Evolutionary conservation across 2,329 filamentous ascomycete species (phyloP).

Genomic region (Colletotrichum truncatum): DNA sequence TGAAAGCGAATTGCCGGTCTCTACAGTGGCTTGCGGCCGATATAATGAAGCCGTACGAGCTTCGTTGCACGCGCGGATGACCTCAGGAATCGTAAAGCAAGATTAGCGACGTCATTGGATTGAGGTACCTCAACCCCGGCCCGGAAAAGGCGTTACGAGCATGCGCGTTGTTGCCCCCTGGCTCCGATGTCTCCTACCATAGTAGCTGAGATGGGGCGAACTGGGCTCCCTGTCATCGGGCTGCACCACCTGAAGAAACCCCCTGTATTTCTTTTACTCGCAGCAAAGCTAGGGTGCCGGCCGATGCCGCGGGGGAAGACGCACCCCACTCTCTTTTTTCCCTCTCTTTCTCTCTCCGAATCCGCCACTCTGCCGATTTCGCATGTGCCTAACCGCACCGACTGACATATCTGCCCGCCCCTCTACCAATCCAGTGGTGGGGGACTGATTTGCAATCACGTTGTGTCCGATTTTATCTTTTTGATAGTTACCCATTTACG

Average conservation of each 20-base stretch:
- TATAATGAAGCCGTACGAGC: background rate
- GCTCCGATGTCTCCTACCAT: background rate
- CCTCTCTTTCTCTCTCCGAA: background rate
- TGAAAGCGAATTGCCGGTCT: no score
- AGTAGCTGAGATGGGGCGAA: conserved; percentile 1
- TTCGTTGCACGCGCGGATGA: background rate
- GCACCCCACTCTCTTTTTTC: background rate
- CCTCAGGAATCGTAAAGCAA: background rate
- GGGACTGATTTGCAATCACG: conserved; percentile 33
- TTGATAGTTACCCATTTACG: conserved; percentile 1
- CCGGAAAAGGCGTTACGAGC: background rate
- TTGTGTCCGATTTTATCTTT: conserved; percentile 7
- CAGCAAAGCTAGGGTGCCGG: no score
- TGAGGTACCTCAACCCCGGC: background rate
- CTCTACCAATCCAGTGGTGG: conserved; percentile 28
- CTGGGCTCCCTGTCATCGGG: background rate
- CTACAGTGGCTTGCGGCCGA: no score
- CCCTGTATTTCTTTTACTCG: background rate
- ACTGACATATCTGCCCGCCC: background rate
- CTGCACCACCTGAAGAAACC: background rate
- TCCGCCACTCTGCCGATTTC: conserved; percentile 30
- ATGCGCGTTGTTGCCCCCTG: conserved; percentile 1
- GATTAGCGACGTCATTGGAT: conserved; percentile 28
- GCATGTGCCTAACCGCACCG: conserved; percentile 17
- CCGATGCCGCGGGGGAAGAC: conserved; percentile 24